Evolutionary conservation across 1,139 yeast species (phyloP), one percentile per base, ranked within the genome.

Genomic region (Debaryomyces psychrophilus): DNA sequence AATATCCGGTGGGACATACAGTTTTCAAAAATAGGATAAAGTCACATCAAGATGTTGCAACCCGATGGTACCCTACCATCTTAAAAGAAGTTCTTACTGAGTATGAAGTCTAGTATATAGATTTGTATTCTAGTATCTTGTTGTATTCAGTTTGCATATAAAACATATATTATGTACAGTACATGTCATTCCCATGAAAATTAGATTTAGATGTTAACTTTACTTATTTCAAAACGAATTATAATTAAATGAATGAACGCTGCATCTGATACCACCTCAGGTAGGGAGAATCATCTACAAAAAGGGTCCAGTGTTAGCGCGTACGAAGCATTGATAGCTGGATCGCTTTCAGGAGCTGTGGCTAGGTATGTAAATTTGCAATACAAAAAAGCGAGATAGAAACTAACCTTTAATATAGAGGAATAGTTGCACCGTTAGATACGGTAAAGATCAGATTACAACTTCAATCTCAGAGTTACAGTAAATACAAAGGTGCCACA

Each of bases 401-500:
- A 45, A 50, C 58, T 57, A 54, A 53, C 57, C 6, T 12, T 20
- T 9, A 18, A 25, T 44, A 12, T 26, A 67, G 95, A 47, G 82
- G 84, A 46, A 72, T 85, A 20, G 86, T 93, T 0, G 96, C 99
- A 0, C 99, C 99, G 1, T 65, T 93, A 45, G 99, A 93, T 61
- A 88, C 93, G 4, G 64, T 93, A 42, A 93, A 93, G 68, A 90
- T 93, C 50, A 73, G 98, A 47, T 71, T 90, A 28, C 99, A 93
- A 59, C 70, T 93, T 20, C 67, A 62, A 39, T 53, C 57, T 2
- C 44, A 52, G 4, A 43, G 43, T 2, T 49, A 45, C 18, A 47
- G 46, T 18, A 36, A 53, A 3, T 36, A 55, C n/a, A 46, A 47
- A 27, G 57, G 64, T 1, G 53, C 62, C 2, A 31, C 44, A 5